Conservation (phyloP, 1,284 basidiomycete species). For the Heterobasidion annosum region DNA sequence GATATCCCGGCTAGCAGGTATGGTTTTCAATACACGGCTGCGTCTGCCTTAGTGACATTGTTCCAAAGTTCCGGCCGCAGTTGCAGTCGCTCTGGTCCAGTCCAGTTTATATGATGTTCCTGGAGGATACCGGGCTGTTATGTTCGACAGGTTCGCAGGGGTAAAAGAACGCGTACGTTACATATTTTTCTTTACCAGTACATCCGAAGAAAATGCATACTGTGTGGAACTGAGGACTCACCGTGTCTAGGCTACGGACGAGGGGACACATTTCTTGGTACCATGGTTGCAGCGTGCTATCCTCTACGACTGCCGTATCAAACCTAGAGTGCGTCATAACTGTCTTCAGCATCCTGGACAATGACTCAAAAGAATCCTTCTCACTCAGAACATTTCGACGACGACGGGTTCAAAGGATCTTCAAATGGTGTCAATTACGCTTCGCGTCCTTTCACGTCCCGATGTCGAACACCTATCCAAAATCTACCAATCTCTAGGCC, state of each 20-base stretch:
- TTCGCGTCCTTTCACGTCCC: slow-evolving; percentile 92
- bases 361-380: neutral
- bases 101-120: slow-evolving; percentile 89
- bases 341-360: neutral
- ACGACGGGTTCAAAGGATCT: slow-evolving; percentile 95
- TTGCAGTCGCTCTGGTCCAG: slow-evolving; percentile 60
- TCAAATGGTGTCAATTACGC: slow-evolving; percentile 96
- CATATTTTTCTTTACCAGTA: neutral
- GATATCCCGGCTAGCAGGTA: slow-evolving; percentile 34
- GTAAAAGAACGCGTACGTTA: slow-evolving; percentile 66
- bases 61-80: slow-evolving; percentile 61
- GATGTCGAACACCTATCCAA: slow-evolving; percentile 83
- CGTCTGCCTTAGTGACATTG: no score
- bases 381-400: slow-evolving; percentile 83
- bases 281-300: slow-evolving; percentile 96
- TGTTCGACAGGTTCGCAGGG: slow-evolving; percentile 97
- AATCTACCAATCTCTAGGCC: slow-evolving; percentile 92
- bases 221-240: neutral
- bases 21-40: slow-evolving; percentile 4
- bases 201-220: neutral
- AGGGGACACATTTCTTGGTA: slow-evolving; percentile 97
- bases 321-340: slow-evolving; percentile 69
- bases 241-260: slow-evolving; percentile 61
- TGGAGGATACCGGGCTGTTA: slow-evolving; percentile 91
- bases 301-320: slow-evolving; percentile 96